Conservation (phyloP, 169 alveolate species). For the Plasmodium fragile region DNA sequence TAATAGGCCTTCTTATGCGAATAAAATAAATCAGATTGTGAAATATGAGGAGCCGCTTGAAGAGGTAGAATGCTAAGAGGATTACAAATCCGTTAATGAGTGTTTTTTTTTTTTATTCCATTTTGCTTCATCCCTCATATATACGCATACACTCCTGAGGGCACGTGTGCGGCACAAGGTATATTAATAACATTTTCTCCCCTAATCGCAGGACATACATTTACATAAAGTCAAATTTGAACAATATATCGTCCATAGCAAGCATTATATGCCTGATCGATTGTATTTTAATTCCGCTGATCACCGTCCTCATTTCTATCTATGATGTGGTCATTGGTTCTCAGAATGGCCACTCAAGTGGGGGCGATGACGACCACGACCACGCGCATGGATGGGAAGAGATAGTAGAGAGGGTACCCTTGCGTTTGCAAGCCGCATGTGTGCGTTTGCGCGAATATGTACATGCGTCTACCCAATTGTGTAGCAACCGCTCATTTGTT, state of each 20-base stretch:
- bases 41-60: slow-evolving; percentile 3
- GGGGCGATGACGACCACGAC: neutral
- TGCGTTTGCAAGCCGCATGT: neutral
- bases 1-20: neutral
- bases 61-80: neutral
- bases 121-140: neutral
- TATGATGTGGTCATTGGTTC: neutral
- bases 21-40: neutral
- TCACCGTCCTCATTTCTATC: slow-evolving; percentile 26
- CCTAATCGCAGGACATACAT: neutral
- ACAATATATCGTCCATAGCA: slow-evolving; percentile 47
- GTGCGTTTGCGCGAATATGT: neutral
- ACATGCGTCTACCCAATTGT: neutral
- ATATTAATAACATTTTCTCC: neutral
- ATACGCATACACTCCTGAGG: neutral
- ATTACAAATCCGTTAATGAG: neutral
- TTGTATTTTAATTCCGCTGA: slow-evolving; percentile 41
- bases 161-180: neutral
- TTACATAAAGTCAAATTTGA: slow-evolving; percentile 25
- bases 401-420: slow-evolving; percentile 17
- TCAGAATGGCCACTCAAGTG: neutral
- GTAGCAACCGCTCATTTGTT: neutral
- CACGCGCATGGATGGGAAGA: slow-evolving; percentile 11
- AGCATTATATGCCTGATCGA: slow-evolving; percentile 63
- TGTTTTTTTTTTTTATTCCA: neutral